A percentile compares a stretch with the other conserved stretches of the same genome.
These are phyloP conservation scores for Chytridiales sp. DNA, from an alignment of 371 early-diverging fungal genomes.

Conservation along the genomic window DNA sequence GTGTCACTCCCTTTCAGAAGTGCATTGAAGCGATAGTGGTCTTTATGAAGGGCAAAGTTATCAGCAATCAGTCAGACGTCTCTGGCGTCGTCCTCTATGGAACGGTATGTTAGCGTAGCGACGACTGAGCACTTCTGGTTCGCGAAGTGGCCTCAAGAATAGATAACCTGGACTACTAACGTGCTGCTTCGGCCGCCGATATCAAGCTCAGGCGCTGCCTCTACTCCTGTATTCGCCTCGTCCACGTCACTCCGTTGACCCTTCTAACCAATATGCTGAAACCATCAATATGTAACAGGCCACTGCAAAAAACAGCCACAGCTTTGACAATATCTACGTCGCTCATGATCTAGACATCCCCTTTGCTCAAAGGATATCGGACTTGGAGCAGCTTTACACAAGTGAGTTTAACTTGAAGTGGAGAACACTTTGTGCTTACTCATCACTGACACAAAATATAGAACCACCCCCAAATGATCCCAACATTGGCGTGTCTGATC, in stretches of 20 bases:
- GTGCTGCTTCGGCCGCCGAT: no score
- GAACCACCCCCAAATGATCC: conserved; percentile 35
- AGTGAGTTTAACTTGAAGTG: conserved; percentile 37
- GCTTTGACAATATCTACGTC: conserved; percentile 60
- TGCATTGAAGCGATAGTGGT: conserved; percentile 51
- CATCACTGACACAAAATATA: no score
- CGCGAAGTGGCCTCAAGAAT: no score
- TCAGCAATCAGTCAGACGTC: conserved; percentile 56
- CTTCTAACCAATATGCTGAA: neutral
- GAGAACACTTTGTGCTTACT: conserved; percentile 5
- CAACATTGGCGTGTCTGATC: conserved; percentile 54
- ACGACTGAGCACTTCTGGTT: no score
- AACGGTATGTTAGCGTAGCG: conserved; percentile 52
- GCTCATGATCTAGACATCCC: conserved; percentile 63
- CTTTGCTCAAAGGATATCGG: conserved; percentile 60
- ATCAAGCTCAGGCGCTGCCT: no score
- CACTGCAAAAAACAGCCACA: conserved; percentile 30
- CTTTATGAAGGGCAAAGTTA: conserved; percentile 57
- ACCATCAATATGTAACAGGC: conserved; percentile 7
- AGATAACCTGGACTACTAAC: neutral
- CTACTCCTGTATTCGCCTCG: neutral
- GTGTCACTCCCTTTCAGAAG: conserved; percentile 49
- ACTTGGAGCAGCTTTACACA: conserved; percentile 56
- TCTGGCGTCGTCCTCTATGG: conserved; percentile 65
- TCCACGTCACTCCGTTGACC: neutral